phyloP scores from a whole-genome alignment of 495 filamentous ascomycete species.

The Terfezia boudieri region DNA sequence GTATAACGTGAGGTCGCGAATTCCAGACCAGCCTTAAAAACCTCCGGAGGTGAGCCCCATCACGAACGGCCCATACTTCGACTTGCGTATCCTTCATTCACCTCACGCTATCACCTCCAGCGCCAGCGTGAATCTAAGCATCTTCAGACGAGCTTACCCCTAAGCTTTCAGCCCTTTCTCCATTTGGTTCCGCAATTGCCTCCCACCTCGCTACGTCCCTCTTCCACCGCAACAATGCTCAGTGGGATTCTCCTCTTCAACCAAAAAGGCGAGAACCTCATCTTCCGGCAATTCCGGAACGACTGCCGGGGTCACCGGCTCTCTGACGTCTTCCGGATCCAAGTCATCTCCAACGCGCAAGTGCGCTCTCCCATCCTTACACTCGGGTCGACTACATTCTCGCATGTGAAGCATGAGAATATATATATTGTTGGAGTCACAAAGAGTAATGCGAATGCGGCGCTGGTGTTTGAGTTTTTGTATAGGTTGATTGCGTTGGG shows the following conservation, averaged over 20 bases:
- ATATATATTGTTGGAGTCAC: slow-evolving; percentile 96
- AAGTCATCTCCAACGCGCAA: slow-evolving; percentile 96
- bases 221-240: slow-evolving; percentile 35
- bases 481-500: slow-evolving; percentile 79
- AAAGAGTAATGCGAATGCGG: slow-evolving; percentile 98
- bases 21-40: no score
- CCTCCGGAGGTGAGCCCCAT: no score
- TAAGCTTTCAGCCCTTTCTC: neutral
- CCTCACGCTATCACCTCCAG: no score
- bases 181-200: neutral
- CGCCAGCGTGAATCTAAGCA: no score
- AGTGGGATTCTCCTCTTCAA: slow-evolving; percentile 97
- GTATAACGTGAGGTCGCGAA: no score
- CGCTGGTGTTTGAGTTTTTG: slow-evolving; percentile 93
- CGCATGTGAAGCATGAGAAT: slow-evolving; percentile 98
- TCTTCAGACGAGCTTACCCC: no score
- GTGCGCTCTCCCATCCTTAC: slow-evolving; percentile 96
- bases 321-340: slow-evolving; percentile 97
- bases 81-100: no score
- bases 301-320: slow-evolving; percentile 81
- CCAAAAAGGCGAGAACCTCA: slow-evolving; percentile 98
- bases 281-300: slow-evolving; percentile 94
- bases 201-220: neutral
- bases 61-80: no score
- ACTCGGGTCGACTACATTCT: slow-evolving; percentile 92